Base-by-base conservation (phyloP, 768 basidiomycete species). In the Russula brevipes region DNA sequence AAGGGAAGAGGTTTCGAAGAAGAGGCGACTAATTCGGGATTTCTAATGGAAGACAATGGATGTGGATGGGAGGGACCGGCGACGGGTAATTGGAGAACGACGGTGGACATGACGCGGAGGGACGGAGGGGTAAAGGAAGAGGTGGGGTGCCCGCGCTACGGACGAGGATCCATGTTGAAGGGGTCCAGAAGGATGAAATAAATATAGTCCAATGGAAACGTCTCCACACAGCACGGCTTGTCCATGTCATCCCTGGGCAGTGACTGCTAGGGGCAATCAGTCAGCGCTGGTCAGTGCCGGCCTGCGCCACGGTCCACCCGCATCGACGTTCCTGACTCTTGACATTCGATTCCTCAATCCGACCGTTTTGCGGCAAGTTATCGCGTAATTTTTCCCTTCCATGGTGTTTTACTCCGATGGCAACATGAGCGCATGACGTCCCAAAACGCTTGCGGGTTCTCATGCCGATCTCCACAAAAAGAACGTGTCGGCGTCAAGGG, bases 41-140 rank as follows among this genome's bases (percentile, higher is more conserved):
- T 42, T 19, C 11, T 38, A 33, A 63, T 54, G 45, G 62, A 53
- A 41, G 52, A 39, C n/a, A 55, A 33, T 30, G 60, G 54, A 19
- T 17, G 45, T 17, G 57, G 36, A 12, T n/a, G n/a, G 16, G n/a
- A 24, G 17, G 24, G 50, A 58, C 47, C 51, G 16, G 31, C 38
- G 3, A 49, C 3, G 6, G 60, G 38, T 10, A 16, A 14, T 4
- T 38, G 39, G 51, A 54, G 44, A 35, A 54, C 46, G 39, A 59
- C 24, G 3, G 52, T 11, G 5, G 62, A 47, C 57, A 63, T 59
- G 31, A 39, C 8, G 5, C n/a, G 12, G 52, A 41, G 51, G n/a
- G 38, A 38, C 2, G 24, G 33, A 11, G 45, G 5, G 12, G 14
- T 1, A 31, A 41, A 54, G 24, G 45, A 39, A 30, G 39, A 42